These are phyloP conservation scores for Helicocarpus griseus DNA, from an alignment of 2,329 filamentous ascomycete species.

Conservation along the genomic window DNA sequence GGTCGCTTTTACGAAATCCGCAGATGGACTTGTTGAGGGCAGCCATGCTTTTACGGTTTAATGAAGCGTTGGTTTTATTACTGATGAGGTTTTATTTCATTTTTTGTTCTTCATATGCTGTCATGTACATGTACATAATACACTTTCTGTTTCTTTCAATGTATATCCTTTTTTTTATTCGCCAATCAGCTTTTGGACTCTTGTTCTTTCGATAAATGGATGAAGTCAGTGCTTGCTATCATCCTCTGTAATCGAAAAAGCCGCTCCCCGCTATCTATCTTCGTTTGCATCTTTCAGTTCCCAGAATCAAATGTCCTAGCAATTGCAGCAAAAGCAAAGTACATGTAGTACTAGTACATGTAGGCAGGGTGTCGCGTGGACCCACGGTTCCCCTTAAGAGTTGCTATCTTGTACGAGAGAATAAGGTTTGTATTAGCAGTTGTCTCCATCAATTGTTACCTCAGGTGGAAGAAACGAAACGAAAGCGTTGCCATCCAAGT, in stretches of 20 bases:
- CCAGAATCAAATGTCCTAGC: too few relatives aligned
- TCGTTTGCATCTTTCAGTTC: too few relatives aligned
- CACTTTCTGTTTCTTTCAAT: not conserved
- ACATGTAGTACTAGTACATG: too few relatives aligned
- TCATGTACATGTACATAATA: not conserved
- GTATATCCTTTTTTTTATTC: not conserved
- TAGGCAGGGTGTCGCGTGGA: too few relatives aligned
- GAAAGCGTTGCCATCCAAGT: too few relatives aligned
- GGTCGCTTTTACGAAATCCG: conserved; percentile 65
- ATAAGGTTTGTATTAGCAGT: too few relatives aligned
- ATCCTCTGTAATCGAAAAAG: not conserved
- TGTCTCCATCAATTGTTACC: too few relatives aligned
- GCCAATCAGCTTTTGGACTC: not conserved
- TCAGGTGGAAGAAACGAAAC: too few relatives aligned
- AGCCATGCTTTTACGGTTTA: conserved; percentile 57
- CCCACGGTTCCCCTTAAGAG: too few relatives aligned
- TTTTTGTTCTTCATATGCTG: not conserved
- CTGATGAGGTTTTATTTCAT: not conserved
- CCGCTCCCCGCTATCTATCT: too few relatives aligned
- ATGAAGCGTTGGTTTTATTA: conserved; percentile 8
- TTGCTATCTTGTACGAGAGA: too few relatives aligned
- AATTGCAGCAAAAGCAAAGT: too few relatives aligned
- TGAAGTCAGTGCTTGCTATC: not conserved
- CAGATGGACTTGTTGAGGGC: conserved; percentile 73
- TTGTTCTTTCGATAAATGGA: not conserved